A percentile compares a stretch with the other conserved stretches of the same genome.
Conservation (phyloP, 2,329 filamentous ascomycete genomes). For the Cytospora leucostoma region DNA sequence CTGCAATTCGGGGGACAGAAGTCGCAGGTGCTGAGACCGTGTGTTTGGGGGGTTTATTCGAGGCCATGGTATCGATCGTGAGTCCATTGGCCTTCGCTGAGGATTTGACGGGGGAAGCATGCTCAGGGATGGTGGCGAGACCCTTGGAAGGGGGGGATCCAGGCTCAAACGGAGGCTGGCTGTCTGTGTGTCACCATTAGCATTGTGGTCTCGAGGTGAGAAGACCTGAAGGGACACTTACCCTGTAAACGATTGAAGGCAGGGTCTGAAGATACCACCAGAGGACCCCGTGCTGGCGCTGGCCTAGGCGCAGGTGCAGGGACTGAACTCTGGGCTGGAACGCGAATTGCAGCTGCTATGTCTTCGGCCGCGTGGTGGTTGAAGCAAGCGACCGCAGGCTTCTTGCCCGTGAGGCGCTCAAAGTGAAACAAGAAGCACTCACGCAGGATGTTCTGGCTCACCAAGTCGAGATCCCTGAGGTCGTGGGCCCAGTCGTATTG, state of each 20-base stretch:
- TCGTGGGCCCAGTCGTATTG: slow-evolving; percentile 15
- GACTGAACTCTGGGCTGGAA: not conserved
- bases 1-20: slow-evolving; percentile 5
- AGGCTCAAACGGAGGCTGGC: not conserved
- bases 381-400: slow-evolving; percentile 6
- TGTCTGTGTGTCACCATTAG: slow-evolving; percentile 1
- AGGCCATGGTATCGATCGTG: not conserved
- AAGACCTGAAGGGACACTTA: not conserved
- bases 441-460: slow-evolving; percentile 21
- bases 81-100: not conserved
- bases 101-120: slow-evolving; percentile 3
- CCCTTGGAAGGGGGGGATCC: not conserved
- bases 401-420: slow-evolving; percentile 16
- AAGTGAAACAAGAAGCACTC: slow-evolving; percentile 21
- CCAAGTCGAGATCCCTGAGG: slow-evolving; percentile 17
- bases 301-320: not conserved
- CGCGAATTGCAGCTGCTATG: not conserved
- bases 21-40: slow-evolving; percentile 20
- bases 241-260: not conserved
- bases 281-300: not conserved
- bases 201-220: not conserved
- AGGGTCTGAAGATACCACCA: not conserved
- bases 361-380: slow-evolving; percentile 5
- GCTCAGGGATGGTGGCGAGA: slow-evolving; percentile 24
- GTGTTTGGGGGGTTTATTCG: not conserved